These are phyloP conservation scores for Shiraia sp. DNA, from an alignment of 2,329 filamentous ascomycete genomes.

Conservation along the genomic window DNA sequence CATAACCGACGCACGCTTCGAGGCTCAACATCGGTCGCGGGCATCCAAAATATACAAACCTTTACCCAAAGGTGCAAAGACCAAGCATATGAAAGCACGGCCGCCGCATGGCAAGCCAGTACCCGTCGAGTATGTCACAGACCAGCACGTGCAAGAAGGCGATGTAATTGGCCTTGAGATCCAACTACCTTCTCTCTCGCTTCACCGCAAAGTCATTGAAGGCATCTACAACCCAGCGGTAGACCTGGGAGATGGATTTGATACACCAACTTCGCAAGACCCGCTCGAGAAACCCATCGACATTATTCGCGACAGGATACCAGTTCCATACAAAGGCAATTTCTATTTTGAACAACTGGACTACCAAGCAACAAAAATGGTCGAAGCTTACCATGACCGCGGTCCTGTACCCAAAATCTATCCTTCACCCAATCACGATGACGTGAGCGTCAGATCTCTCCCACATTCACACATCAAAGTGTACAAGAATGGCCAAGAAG, in stretches of 20 bases:
- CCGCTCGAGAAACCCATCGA: slow-evolving; percentile 65
- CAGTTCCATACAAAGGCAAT: slow-evolving; percentile 90
- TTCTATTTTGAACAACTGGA: slow-evolving; percentile 94
- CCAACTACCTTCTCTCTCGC: slow-evolving; percentile 78
- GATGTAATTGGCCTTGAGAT: slow-evolving; percentile 96
- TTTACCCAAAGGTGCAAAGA: slow-evolving; percentile 43
- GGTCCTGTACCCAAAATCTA: slow-evolving; percentile 64
- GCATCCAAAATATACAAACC: slow-evolving; percentile 77
- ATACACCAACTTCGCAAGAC: slow-evolving; percentile 47
- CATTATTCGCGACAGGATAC: slow-evolving; percentile 91
- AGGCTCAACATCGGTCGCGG: slow-evolving; percentile 90
- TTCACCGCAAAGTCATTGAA: slow-evolving; percentile 86
- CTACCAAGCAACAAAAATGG: slow-evolving; percentile 82
- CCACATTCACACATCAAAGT: slow-evolving; percentile 85
- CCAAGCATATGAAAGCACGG: slow-evolving; percentile 46
- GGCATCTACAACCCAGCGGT: slow-evolving; percentile 86
- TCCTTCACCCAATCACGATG: slow-evolving; percentile 72
- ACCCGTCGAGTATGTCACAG: slow-evolving; percentile 56
- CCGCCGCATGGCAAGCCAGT: slow-evolving; percentile 39
- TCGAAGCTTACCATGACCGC: slow-evolving; percentile 67
- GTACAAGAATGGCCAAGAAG: slow-evolving; percentile 87
- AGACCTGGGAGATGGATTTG: slow-evolving; percentile 65
- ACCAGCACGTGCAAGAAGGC: slow-evolving; percentile 80
- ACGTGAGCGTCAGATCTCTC: slow-evolving; percentile 78
- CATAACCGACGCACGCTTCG: slow-evolving; percentile 83